Conservation (phyloP, 768 basidiomycete species). For the Kwoniella heveanensis region DNA sequence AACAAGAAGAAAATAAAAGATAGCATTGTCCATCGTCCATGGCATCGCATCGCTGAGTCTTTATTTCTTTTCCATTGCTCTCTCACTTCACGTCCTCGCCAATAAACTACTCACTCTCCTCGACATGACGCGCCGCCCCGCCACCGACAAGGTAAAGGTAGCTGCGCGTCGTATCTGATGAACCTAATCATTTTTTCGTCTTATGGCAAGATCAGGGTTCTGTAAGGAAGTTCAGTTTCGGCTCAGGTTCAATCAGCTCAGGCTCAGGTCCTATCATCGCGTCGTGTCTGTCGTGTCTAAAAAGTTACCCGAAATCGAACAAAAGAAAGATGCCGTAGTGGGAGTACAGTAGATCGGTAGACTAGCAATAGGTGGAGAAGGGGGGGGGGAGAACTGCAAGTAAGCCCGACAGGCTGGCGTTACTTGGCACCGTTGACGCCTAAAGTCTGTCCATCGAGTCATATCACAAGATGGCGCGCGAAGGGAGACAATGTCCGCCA, state of each 20-base stretch:
- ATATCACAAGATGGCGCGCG: conserved; percentile 25
- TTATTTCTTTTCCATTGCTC: background rate
- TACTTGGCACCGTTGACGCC: conserved; percentile 14
- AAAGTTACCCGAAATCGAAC: conserved; percentile 24
- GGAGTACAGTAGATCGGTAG: too few relatives aligned
- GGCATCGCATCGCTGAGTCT: background rate
- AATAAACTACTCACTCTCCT: too few relatives aligned
- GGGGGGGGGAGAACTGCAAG: too few relatives aligned
- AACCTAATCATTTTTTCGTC: conserved; percentile 1
- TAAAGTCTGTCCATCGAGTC: background rate
- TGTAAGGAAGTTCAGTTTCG: background rate
- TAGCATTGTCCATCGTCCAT: background rate
- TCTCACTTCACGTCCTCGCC: background rate
- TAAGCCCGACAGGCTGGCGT: conserved; percentile 6
- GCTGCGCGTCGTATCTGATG: background rate
- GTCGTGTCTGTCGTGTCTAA: background rate
- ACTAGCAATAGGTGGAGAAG: too few relatives aligned
- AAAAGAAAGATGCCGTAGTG: too few relatives aligned
- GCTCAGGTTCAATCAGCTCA: background rate
- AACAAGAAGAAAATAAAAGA: background rate
- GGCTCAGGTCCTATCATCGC: background rate
- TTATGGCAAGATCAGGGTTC: conserved; percentile 1
- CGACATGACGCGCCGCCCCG: conserved; percentile 16
- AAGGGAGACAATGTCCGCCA: background rate
- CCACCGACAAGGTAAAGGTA: conserved; percentile 12